Conservation (phyloP, 371 early-diverging fungal species). For the Entomophthora muscae region DNA sequence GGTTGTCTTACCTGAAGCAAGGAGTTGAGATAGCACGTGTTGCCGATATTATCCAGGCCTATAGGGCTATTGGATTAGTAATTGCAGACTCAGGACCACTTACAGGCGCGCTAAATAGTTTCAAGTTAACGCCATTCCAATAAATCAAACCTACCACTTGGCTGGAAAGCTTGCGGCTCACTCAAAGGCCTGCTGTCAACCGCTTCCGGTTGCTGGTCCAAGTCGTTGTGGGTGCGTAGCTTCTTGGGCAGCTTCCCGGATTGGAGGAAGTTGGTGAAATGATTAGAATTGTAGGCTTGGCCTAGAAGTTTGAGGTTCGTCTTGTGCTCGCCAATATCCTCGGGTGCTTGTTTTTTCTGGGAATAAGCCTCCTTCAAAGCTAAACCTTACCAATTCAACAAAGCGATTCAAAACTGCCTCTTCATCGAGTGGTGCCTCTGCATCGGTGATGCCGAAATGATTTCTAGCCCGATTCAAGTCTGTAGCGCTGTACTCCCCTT, state of each 20-base stretch:
- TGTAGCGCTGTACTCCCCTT: not conserved
- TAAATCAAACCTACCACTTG: too few species aligned
- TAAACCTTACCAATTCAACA: not conserved
- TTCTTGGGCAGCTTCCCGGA: not conserved
- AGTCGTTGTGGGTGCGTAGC: too few species aligned
- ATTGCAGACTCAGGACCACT: not conserved
- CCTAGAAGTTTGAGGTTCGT: not conserved
- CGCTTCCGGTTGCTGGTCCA: too few species aligned
- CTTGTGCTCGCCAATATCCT: not conserved
- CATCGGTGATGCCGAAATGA: not conserved
- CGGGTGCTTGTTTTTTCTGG: not conserved
- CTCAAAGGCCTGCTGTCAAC: too few species aligned
- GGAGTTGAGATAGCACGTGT: constrained; percentile 83
- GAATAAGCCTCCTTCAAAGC: too few species aligned
- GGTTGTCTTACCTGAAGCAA: constrained; percentile 19
- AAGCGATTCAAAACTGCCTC: not conserved
- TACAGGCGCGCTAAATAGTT: not conserved
- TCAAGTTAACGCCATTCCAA: not conserved
- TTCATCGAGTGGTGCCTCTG: not conserved
- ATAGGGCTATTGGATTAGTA: constrained; percentile 21
- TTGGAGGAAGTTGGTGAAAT: not conserved
- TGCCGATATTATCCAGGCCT: constrained; percentile 71
- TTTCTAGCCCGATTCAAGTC: not conserved
- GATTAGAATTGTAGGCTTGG: not conserved
- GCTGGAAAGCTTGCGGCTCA: too few species aligned